Conservation (phyloP, 139 green algal genomes). For the Chlamydomonas asymmetrica region DNA sequence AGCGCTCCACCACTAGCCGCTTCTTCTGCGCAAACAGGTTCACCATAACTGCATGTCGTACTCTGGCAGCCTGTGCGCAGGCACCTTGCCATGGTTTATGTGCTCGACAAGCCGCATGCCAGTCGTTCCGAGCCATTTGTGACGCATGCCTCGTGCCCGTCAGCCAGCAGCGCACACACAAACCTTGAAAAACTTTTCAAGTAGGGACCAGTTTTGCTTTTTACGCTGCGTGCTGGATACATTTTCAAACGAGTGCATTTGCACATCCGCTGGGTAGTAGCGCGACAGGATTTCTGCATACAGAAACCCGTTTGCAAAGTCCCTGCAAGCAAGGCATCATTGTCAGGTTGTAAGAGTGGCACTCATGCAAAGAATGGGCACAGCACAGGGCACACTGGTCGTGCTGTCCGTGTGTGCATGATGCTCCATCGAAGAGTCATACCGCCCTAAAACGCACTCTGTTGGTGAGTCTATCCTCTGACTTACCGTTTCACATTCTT, state of each 20-base stretch:
- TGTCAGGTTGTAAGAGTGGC: conserved; percentile 8
- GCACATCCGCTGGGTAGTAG: conserved; percentile 69
- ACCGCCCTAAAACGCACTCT: background rate
- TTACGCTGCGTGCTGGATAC: conserved; percentile 68
- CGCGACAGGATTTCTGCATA: conserved; percentile 68
- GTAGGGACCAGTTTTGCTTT: conserved; percentile 64
- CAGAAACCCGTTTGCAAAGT: conserved; percentile 70
- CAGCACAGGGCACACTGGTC: background rate
- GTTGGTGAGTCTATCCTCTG: background rate
- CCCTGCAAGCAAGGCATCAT: conserved; percentile 30
- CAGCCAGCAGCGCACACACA: no score
- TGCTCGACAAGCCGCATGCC: no score
- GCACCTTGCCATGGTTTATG: no score
- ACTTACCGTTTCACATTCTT: conserved; percentile 55
- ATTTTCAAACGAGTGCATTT: conserved; percentile 76
- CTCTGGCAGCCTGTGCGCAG: no score
- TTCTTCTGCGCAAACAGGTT: conserved; percentile 55
- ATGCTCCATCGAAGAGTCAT: background rate
- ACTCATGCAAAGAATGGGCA: background rate
- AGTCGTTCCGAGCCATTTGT: no score
- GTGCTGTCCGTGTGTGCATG: background rate
- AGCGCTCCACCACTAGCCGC: conserved; percentile 47
- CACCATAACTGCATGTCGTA: no score
- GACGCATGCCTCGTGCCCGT: no score
- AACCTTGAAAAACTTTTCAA: conserved; percentile 74